A percentile compares a stretch with the other conserved stretches of the same genome.
Evolutionary conservation across 163 green algal species (phyloP).

Genomic region (Scenedesmus sp.): DNA sequence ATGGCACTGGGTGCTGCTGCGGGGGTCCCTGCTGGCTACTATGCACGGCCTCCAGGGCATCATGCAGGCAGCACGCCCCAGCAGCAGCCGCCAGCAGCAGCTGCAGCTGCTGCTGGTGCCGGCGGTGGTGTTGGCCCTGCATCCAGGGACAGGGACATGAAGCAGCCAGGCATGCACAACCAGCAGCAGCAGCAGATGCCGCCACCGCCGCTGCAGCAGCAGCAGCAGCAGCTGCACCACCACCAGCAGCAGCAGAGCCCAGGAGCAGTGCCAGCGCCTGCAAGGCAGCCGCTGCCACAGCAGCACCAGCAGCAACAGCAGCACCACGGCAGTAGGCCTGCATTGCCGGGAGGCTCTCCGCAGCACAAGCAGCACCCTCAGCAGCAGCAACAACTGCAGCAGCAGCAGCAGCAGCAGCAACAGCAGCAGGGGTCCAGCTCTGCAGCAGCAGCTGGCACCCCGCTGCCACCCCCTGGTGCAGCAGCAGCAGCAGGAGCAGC

Average conservation of each 20-base stretch:
- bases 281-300: not conserved
- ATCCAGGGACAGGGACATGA: not conserved
- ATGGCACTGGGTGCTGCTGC: not conserved
- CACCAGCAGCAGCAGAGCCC: slow-evolving; percentile 19
- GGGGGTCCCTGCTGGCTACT: not conserved
- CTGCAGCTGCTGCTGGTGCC: not conserved
- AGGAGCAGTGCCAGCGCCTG: not conserved
- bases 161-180: not conserved
- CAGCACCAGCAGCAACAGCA: slow-evolving; percentile 25
- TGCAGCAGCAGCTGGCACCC: not conserved
- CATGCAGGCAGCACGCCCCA: not conserved
- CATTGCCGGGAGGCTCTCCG: not conserved
- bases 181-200: slow-evolving; percentile 9
- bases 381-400: not conserved
- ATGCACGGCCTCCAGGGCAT: not conserved
- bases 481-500: slow-evolving; percentile 23
- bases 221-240: not conserved
- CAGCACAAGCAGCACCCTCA: slow-evolving; percentile 16
- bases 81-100: not conserved
- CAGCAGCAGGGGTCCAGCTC: not conserved
- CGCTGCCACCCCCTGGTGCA: not conserved
- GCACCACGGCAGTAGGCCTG: not conserved
- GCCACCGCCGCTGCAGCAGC: not conserved
- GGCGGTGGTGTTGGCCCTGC: not conserved
- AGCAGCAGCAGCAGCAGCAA: slow-evolving; percentile 10